A percentile compares a stretch with the other conserved stretches of the same genome.
phyloP scores from a whole-genome alignment of 306 rosid species.

The Leucaena leucocephala region DNA sequence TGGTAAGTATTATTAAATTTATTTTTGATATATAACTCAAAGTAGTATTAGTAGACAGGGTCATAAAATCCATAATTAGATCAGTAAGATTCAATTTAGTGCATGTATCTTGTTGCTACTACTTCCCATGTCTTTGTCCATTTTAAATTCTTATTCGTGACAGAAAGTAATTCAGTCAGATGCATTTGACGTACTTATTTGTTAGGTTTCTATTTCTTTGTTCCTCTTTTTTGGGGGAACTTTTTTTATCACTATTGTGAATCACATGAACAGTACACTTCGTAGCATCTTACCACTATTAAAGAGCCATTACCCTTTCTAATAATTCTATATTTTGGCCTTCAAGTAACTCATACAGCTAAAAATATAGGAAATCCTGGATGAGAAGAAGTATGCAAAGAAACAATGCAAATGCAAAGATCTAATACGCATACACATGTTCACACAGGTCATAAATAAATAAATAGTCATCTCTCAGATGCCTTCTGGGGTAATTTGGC shows the following conservation, averaged over 20 bases:
- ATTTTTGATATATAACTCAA: constrained; percentile 23
- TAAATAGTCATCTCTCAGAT: not conserved
- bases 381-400: too few species aligned
- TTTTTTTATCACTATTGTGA: not conserved
- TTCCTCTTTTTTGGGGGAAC: not conserved
- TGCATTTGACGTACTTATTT: constrained; percentile 17
- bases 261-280: not conserved
- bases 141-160: constrained; percentile 17
- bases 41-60: not conserved
- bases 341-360: constrained; percentile 19
- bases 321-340: not conserved
- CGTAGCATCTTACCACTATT: not conserved
- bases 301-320: not conserved
- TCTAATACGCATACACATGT: too few species aligned
- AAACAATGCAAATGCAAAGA: not conserved
- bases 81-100: constrained; percentile 17
- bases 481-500: not conserved
- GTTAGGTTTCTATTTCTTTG: constrained; percentile 2
- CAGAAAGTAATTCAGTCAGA: not conserved
- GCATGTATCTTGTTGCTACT: constrained; percentile 1
- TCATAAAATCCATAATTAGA: constrained; percentile 15
- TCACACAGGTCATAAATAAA: not conserved
- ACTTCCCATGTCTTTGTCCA: not conserved
- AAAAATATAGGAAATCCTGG: constrained; percentile 23
- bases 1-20: constrained; percentile 13